A percentile compares a stretch with the other conserved stretches of the same genome.
These are phyloP conservation scores for Wickerhamomyces bovis DNA, from an alignment of 805 yeast species.

Conservation along the genomic window DNA sequence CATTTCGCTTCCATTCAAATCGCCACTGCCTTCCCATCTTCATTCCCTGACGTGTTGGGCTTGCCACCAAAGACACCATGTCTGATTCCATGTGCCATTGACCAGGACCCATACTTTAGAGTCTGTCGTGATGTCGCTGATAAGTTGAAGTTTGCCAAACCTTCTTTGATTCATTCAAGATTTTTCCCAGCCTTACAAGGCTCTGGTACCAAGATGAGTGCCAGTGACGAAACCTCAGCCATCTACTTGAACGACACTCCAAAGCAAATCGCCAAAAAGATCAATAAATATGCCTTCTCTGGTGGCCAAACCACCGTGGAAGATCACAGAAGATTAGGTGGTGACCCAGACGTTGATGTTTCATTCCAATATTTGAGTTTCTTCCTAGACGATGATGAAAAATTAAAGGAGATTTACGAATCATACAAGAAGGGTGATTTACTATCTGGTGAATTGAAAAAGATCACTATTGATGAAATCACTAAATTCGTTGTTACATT, in stretches of 20 bases:
- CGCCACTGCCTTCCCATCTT: constrained; percentile 91
- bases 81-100: constrained; percentile 97
- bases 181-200: constrained; percentile 99
- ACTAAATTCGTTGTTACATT: constrained; percentile 75
- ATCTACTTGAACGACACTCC: constrained; percentile 94
- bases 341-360: constrained; percentile 92
- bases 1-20: constrained; percentile 97
- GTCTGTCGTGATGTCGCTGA: constrained; percentile 97
- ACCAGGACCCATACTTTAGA: constrained; percentile 97
- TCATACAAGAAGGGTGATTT: constrained; percentile 75
- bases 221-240: constrained; percentile 84
- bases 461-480: constrained; percentile 71
- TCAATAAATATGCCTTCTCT: constrained; percentile 93
- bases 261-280: constrained; percentile 86
- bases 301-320: constrained; percentile 88
- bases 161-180: constrained; percentile 86
- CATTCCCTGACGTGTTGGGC: constrained; percentile 91
- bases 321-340: constrained; percentile 87
- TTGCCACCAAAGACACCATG: constrained; percentile 88
- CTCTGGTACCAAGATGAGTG: constrained; percentile 93
- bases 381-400: constrained; percentile 83
- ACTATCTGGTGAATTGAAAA: constrained; percentile 90
- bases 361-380: constrained; percentile 90
- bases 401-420: constrained; percentile 53
- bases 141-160: constrained; percentile 84